Percentiles rank a stretch among this genome's conserved stretches.
phyloP scores from a whole-genome alignment of 1,284 basidiomycete genomes.

The Rugosomyces carneus region DNA sequence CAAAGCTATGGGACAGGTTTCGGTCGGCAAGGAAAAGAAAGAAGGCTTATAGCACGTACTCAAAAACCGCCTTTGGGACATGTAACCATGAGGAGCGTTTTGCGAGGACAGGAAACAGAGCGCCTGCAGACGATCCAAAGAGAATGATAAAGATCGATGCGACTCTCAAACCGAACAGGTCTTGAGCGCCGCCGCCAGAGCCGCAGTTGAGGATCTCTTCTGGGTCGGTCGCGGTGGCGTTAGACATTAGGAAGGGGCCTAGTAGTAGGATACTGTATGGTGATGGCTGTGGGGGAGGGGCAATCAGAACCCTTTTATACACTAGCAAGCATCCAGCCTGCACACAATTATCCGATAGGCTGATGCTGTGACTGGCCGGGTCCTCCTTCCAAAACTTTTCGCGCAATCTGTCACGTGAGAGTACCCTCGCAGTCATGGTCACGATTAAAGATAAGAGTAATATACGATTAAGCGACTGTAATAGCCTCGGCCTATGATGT shows the following conservation, averaged over 20 bases:
- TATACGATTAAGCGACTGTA: too few relatives aligned
- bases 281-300: not conserved
- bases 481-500: too few relatives aligned
- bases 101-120: constrained; percentile 81
- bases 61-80: constrained; percentile 64
- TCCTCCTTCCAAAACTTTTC: constrained; percentile 16
- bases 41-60: constrained; percentile 46
- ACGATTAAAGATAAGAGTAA: too few relatives aligned
- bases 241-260: too few relatives aligned
- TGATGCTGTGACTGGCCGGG: constrained; percentile 16
- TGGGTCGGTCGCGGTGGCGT: constrained; percentile 4
- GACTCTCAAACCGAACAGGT: constrained; percentile 54
- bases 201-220: constrained; percentile 24
- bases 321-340: not conserved
- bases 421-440: constrained; percentile 17
- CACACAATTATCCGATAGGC: too few relatives aligned
- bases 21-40: constrained; percentile 1
- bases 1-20: constrained; percentile 52
- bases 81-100: constrained; percentile 49
- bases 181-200: constrained; percentile 25
- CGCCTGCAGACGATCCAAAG: constrained; percentile 59
- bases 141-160: constrained; percentile 89
- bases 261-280: too few relatives aligned
- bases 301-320: not conserved
- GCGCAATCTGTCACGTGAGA: constrained; percentile 13